A percentile compares a stretch with the other conserved stretches of the same genome.
Conservation (phyloP, 1,284 basidiomycete genomes). For the Ceratobasidium theobromae region DNA sequence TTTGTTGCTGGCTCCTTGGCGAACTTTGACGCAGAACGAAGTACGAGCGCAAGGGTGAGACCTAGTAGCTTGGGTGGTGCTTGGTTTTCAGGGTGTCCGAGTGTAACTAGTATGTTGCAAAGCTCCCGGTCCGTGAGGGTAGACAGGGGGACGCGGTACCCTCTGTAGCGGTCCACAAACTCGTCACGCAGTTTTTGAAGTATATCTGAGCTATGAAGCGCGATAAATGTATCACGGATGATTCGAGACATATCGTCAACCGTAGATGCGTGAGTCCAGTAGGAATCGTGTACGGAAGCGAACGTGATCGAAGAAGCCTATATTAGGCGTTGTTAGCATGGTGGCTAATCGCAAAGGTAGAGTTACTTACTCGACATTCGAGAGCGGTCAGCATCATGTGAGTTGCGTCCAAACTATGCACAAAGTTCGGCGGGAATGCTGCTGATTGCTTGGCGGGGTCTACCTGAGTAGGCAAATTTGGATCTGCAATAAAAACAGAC, state of each 20-base stretch:
- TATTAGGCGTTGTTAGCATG: background rate
- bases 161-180: conserved; percentile 79
- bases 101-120: conserved; percentile 24
- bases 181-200: conserved; percentile 62
- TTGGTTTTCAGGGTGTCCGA: conserved; percentile 32
- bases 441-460: conserved; percentile 87
- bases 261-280: conserved; percentile 93
- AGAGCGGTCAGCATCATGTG: conserved; percentile 99
- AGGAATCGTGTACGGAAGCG: conserved; percentile 97
- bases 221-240: conserved; percentile 93
- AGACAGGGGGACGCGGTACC: conserved; percentile 70
- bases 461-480: conserved; percentile 73
- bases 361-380: conserved; percentile 68
- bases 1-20: conserved; percentile 15
- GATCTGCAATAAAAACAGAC: conserved; percentile 92
- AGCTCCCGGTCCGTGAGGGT: conserved; percentile 46
- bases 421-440: conserved; percentile 98
- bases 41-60: conserved; percentile 10
- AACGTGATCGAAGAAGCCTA: conserved; percentile 76
- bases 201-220: conserved; percentile 86
- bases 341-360: background rate
- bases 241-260: conserved; percentile 89
- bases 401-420: conserved; percentile 96
- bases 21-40: background rate
- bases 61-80: conserved; percentile 43